Base-by-base conservation (phyloP, 2,329 filamentous ascomycete species). In the Fusarium irregulare region DNA sequence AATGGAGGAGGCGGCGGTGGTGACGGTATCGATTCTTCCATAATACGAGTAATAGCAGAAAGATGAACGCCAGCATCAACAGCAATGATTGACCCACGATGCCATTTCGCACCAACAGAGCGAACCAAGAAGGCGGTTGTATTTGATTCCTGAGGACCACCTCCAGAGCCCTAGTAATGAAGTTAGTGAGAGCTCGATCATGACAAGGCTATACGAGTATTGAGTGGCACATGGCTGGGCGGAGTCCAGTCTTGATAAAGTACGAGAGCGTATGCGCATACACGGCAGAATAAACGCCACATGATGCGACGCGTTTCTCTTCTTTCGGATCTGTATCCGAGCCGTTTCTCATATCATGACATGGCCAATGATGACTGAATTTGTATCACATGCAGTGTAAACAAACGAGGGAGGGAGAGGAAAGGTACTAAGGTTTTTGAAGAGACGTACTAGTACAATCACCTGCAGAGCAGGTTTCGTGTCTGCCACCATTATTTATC, bases 11-110 rank as follows among this genome's bases (percentile, higher is more conserved):
- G 57, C 8, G 78, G 78, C 3, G 73, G 62, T n/a, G 76, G 73
- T 45, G 74, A 75, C 4, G 81, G 80, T 18, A 86, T 79, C 4
- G 83, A 83, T n/a, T 83, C 78, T 66, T 93, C 86, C 27, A 99
- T 84, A 49, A 97, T 92, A 49, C 88, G 87, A n/a, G 89, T 89
- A 60, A 99, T 97, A 58, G 93, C 90, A 28, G 93, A 90, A 42
- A 99, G 87, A 78, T 98, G 92, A 32, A 94, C 93, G 49, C 96
- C 96, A 12, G 94, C 94, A 83, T 99, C 96, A 55, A 99, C 91
- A n/a, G 95, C 94, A 28, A 98, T 84, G 42, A 98, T 80, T 0
- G 94, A 98, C 46, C 92, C 91, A 74, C 90, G 92, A 50, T 87
- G 84, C 96, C 96, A 99, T 66, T 90, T 88, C 55, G 91, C 88